Percentiles rank a stretch among this genome's conserved stretches.
Evolutionary conservation across 2,329 filamentous ascomycete genomes (phyloP).

Genomic region (Leptodontidium sp.): DNA sequence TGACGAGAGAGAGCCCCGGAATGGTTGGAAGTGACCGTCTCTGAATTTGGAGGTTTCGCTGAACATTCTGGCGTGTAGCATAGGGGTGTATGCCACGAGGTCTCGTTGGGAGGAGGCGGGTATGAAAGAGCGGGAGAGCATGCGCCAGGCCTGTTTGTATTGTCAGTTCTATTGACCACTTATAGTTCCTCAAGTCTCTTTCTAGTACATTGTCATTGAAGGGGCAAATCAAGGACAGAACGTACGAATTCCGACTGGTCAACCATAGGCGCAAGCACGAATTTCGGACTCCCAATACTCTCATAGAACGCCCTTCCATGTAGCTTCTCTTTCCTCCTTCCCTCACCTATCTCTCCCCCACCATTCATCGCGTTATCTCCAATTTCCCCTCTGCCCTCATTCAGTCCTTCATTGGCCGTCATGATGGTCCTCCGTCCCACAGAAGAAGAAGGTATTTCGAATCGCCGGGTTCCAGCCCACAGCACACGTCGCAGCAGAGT

Average conservation of each 20-base stretch:
- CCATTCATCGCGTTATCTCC: not conserved
- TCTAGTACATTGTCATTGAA: not conserved
- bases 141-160: slow-evolving; percentile 82
- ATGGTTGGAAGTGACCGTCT: slow-evolving; percentile 77
- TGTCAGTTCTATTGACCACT: slow-evolving; percentile 27
- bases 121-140: slow-evolving; percentile 94
- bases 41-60: slow-evolving; percentile 79
- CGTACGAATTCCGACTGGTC: slow-evolving; percentile 97
- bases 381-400: slow-evolving; percentile 27
- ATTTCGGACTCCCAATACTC: slow-evolving; percentile 90
- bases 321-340: slow-evolving; percentile 61
- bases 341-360: not conserved
- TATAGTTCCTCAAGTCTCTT: not conserved
- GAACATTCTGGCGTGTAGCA: slow-evolving; percentile 94
- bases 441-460: slow-evolving; percentile 1
- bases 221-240: slow-evolving; percentile 33
- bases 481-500: slow-evolving; percentile 31
- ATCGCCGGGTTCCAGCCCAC: slow-evolving; percentile 45
- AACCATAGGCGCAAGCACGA: slow-evolving; percentile 95
- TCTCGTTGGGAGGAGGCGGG: slow-evolving; percentile 67
- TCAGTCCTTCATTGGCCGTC: slow-evolving; percentile 29
- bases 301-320: slow-evolving; percentile 92
- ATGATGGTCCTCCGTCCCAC: slow-evolving; percentile 35
- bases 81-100: slow-evolving; percentile 90
- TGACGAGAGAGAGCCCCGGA: slow-evolving; percentile 48